Base-by-base conservation (phyloP, 768 basidiomycete species). In the Mrakia gelida region DNA sequence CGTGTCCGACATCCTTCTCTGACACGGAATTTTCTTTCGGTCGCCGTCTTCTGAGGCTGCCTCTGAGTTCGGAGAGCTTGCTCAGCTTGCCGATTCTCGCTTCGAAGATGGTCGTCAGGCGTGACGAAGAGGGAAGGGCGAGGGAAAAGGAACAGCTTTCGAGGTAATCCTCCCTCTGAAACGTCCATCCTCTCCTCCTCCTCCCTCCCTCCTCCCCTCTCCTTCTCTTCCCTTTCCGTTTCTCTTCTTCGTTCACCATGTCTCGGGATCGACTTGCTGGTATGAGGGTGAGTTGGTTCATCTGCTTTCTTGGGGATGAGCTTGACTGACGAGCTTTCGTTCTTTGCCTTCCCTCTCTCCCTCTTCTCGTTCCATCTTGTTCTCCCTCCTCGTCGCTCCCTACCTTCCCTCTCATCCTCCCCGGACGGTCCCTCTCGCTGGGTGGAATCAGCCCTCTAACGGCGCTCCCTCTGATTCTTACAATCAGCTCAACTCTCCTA, bases 261-360 rank as follows among this genome's bases (percentile, higher is more conserved):
- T 73, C 77, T 63, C 71, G 77, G 30, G 71, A 78, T 32, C 38
- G 77, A 16, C 77, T 78, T 23, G 77, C 77, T 18, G 77, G 54
- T 26, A 73, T 78, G 63, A 78, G 77, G 72, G 77, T 78, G 61
- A 65, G 77, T 78, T 16, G 3, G 2, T 9, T 15, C 62, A 62
- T 34, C 9, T 6, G n/a, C 18, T 32, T 16, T 9, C 10, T 26
- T n/a, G 3, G 43, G 2, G 49, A 16, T 52, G 49, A 21, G 7
- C 11, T 18, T 0, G 28, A 61, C 62, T 75, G 52, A 34, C 56
- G 8, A 4, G 28, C 70, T 8, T 26, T 54, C 8, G 9, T 28
- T 38, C 68, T 34, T 76, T 28, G 10, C 65, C 72, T 41, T 54
- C 54, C 26, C 21, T 28, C 73, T 54, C n/a, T n/a, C 72, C 28